Evolutionary conservation across 2,329 filamentous ascomycete genomes (phyloP).

Genomic region (Chrysosporium queenslandicum): DNA sequence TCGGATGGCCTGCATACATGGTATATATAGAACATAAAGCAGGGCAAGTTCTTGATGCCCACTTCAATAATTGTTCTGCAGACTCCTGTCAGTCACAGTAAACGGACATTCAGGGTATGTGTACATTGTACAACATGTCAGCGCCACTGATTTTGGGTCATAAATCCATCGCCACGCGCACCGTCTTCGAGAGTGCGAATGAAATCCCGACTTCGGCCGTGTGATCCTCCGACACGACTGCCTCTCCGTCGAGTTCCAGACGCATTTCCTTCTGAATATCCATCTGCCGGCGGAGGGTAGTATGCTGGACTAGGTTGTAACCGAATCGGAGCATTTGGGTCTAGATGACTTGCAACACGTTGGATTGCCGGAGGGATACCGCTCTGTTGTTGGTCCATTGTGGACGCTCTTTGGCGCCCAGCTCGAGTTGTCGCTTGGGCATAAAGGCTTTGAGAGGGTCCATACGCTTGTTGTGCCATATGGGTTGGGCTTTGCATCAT

Average conservation of each 20-base stretch:
- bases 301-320: conserved; percentile 94
- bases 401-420: conserved; percentile 80
- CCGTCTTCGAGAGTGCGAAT: conserved; percentile 91
- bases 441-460: conserved; percentile 61
- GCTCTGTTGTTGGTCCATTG: conserved; percentile 89
- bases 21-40: conserved; percentile 7
- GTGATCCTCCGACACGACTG: conserved; percentile 49
- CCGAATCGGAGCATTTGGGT: conserved; percentile 86
- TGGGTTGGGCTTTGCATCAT: conserved; percentile 56
- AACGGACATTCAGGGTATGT: neutral
- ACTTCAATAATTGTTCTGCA: neutral
- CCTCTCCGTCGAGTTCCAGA: conserved; percentile 60
- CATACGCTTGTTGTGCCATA: conserved; percentile 60
- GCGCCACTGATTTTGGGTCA: conserved; percentile 62
- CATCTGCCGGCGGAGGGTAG: conserved; percentile 85
- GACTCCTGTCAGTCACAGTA: neutral
- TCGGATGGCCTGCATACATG: neutral
- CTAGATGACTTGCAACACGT: conserved; percentile 87
- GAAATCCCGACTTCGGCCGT: conserved; percentile 61
- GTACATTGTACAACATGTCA: conserved; percentile 24
- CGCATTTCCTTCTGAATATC: conserved; percentile 55
- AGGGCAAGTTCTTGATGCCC: neutral
- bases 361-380: conserved; percentile 90
- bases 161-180: conserved; percentile 85
- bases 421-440: conserved; percentile 66